phyloP scores from a whole-genome alignment of 106 monocot genomes.

The Allium fistulosum region DNA sequence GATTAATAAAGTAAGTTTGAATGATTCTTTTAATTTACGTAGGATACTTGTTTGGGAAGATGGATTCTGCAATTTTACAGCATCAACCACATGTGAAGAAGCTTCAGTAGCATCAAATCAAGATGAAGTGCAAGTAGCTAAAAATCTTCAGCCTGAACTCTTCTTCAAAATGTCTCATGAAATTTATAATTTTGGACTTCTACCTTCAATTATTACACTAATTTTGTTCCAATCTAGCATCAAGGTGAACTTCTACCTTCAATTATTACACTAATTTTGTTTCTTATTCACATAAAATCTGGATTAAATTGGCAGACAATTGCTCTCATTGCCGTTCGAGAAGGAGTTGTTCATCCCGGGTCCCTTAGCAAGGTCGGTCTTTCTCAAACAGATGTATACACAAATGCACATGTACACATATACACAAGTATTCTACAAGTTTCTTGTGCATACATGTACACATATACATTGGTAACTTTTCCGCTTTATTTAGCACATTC shows the following conservation, averaged over 20 bases:
- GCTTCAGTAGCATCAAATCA: neutral
- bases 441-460: neutral
- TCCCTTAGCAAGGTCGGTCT: slow-evolving; percentile 70
- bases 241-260: slow-evolving; percentile 38
- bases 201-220: too few species aligned
- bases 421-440: neutral
- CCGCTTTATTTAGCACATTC: too few species aligned
- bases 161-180: slow-evolving; percentile 99
- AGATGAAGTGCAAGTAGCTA: slow-evolving; percentile 2
- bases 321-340: slow-evolving; percentile 87
- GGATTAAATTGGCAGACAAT: slow-evolving; percentile 60
- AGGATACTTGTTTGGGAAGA: slow-evolving; percentile 99
- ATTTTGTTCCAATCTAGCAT: slow-evolving; percentile 97
- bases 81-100: slow-evolving; percentile 23
- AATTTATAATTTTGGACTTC: slow-evolving; percentile 98
- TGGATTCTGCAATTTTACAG: slow-evolving; percentile 97
- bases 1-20: neutral
- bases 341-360: slow-evolving; percentile 95
- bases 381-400: slow-evolving; percentile 7
- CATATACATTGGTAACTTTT: neutral
- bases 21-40: neutral
- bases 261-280: neutral
- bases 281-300: neutral
- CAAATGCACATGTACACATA: slow-evolving; percentile 1
- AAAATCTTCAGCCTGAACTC: slow-evolving; percentile 76